These are phyloP conservation scores for Juglanconis oblonga DNA, from an alignment of 2,329 filamentous ascomycete genomes.

Conservation along the genomic window DNA sequence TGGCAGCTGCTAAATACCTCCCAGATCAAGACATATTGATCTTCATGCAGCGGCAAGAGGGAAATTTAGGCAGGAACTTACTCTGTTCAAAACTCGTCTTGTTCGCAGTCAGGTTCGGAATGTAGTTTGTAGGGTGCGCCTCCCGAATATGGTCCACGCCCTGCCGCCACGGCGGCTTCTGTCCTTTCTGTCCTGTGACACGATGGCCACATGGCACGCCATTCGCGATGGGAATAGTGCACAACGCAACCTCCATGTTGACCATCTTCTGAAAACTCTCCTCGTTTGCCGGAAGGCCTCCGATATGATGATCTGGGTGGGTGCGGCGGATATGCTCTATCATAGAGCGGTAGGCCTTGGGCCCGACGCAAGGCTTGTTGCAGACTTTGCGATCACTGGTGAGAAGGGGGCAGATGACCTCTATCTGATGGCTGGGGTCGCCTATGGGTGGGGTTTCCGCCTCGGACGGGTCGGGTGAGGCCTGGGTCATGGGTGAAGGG, in stretches of 20 bases:
- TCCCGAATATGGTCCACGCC: slow-evolving; percentile 84
- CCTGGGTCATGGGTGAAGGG: not conserved
- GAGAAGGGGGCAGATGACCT: slow-evolving; percentile 14
- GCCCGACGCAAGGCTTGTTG: slow-evolving; percentile 12
- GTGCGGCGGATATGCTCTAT: slow-evolving; percentile 98
- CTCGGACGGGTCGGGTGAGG: not conserved
- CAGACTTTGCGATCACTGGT: slow-evolving; percentile 8
- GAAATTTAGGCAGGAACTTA: not conserved
- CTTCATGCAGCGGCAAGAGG: not conserved
- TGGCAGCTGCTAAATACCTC: too few relatives aligned
- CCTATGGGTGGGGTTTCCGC: not conserved
- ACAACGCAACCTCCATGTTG: slow-evolving; percentile 45
- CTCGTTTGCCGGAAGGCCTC: slow-evolving; percentile 95
- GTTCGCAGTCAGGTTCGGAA: slow-evolving; percentile 94
- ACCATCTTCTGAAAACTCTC: slow-evolving; percentile 98
- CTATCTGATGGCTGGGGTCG: not conserved
- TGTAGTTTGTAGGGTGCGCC: slow-evolving; percentile 95
- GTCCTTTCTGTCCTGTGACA: not conserved
- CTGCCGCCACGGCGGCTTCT: not conserved
- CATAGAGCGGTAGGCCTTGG: slow-evolving; percentile 78
- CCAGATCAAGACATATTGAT: not conserved
- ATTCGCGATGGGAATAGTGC: not conserved
- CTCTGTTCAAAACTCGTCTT: slow-evolving; percentile 93
- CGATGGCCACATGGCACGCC: not conserved
- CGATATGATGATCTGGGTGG: slow-evolving; percentile 95